phyloP scores from a whole-genome alignment of 2,329 filamentous ascomycete species.

The Diplodia scrobiculata region DNA sequence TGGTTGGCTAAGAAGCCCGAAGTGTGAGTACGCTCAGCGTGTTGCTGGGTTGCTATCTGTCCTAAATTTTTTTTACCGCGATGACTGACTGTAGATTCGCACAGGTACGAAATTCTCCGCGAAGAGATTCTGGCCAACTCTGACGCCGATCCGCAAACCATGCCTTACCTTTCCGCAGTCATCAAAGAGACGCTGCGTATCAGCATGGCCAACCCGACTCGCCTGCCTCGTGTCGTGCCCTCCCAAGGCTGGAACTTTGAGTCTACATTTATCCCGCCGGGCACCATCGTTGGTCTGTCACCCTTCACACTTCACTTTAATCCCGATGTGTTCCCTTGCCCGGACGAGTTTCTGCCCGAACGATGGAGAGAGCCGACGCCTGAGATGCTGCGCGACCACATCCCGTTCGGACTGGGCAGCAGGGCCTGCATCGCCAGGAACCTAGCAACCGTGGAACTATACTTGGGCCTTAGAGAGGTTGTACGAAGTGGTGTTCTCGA shows the following conservation, averaged over 20 bases:
- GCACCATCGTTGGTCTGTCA: slow-evolving; percentile 38
- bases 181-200: slow-evolving; percentile 42
- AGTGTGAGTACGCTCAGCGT: slow-evolving; percentile 38
- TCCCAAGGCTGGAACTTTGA: slow-evolving; percentile 21
- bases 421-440: slow-evolving; percentile 41
- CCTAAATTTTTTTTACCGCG: neutral
- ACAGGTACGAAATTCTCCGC: slow-evolving; percentile 42
- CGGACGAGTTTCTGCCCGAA: slow-evolving; percentile 35
- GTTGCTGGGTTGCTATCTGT: neutral
- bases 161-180: slow-evolving; percentile 41
- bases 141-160: slow-evolving; percentile 31
- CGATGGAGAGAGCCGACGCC: slow-evolving; percentile 37
- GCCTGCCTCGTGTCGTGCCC: slow-evolving; percentile 34
- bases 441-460: slow-evolving; percentile 38
- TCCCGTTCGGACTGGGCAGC: slow-evolving; percentile 40
- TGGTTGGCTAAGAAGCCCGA: slow-evolving; percentile 49
- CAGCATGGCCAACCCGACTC: slow-evolving; percentile 37
- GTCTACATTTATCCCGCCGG: slow-evolving; percentile 36
- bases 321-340: slow-evolving; percentile 34
- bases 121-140: slow-evolving; percentile 40
- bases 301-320: slow-evolving; percentile 36
- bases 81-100: neutral
- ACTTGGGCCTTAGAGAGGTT: slow-evolving; percentile 45
- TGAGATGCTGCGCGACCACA: slow-evolving; percentile 41
- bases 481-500: slow-evolving; percentile 50